Conservation (phyloP, 2,329 filamentous ascomycete genomes). For the Xylariaceae sp. region DNA sequence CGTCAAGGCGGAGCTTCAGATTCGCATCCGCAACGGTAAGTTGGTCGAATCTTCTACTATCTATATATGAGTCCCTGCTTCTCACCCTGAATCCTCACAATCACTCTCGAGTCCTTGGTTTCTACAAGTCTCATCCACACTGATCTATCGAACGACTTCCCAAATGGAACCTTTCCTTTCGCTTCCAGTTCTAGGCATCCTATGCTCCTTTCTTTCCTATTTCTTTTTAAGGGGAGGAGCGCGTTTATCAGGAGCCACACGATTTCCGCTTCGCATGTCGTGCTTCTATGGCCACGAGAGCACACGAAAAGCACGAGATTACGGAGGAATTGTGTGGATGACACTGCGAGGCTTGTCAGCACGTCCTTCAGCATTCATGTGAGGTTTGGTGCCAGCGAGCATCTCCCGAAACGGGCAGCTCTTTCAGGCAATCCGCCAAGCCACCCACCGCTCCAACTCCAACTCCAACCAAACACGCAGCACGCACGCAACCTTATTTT, state of each 20-base stretch:
- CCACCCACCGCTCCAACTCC: background rate
- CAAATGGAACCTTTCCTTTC: background rate
- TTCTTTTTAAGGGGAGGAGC: background rate
- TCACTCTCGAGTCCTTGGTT: too few relatives aligned
- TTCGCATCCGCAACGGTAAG: constrained; percentile 72
- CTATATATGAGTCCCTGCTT: background rate
- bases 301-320: background rate
- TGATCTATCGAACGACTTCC: background rate
- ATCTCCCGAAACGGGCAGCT: background rate
- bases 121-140: too few relatives aligned
- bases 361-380: background rate
- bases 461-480: background rate
- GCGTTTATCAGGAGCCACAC: background rate
- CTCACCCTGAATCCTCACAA: background rate
- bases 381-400: background rate
- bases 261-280: background rate
- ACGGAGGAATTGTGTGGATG: background rate
- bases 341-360: background rate
- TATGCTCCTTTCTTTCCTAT: background rate
- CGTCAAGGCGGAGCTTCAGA: constrained; percentile 77
- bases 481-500: background rate
- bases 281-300: background rate
- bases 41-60: constrained; percentile 24
- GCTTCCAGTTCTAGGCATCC: background rate
- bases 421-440: background rate